Conservation (phyloP, 2,329 filamentous ascomycete genomes). For the Phaeomoniella chlamydospora region DNA sequence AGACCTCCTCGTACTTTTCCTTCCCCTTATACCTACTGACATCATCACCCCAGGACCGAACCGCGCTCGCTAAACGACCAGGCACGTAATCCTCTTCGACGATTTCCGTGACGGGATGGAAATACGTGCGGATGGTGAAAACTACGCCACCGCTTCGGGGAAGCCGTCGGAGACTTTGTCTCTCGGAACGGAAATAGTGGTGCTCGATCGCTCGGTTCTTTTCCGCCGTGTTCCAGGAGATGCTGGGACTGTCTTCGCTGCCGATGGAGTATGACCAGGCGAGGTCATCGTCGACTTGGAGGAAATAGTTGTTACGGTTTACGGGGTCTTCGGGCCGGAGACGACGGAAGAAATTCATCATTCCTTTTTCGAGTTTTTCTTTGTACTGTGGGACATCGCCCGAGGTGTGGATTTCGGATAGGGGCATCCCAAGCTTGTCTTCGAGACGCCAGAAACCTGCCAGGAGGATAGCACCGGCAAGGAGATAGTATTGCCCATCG, state of each 20-base stretch:
- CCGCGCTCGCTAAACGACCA: conserved; percentile 59
- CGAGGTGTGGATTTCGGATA: conserved; percentile 66
- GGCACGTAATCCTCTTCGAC: conserved; percentile 62
- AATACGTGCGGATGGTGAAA: conserved; percentile 72
- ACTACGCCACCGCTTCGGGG: conserved; percentile 44
- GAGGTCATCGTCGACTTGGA: conserved; percentile 68
- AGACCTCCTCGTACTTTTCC: conserved; percentile 56
- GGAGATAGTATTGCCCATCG: conserved; percentile 69
- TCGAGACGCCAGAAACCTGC: conserved; percentile 71
- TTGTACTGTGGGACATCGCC: conserved; percentile 62
- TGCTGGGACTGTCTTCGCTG: conserved; percentile 46
- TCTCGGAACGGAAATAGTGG: conserved; percentile 64
- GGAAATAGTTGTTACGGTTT: conserved; percentile 69
- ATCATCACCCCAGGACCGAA: conserved; percentile 70
- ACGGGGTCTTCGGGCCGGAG: conserved; percentile 54
- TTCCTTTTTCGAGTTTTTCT: conserved; percentile 59
- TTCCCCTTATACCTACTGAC: conserved; percentile 66
- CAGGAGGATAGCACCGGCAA: conserved; percentile 61
- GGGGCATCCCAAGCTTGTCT: conserved; percentile 67
- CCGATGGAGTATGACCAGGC: conserved; percentile 69
- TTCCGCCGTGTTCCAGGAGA: conserved; percentile 63
- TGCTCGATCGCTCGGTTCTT: conserved; percentile 58
- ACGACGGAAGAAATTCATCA: conserved; percentile 68
- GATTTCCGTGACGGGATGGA: conserved; percentile 55
- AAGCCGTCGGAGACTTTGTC: conserved; percentile 53